Evolutionary conservation across 2,329 filamentous ascomycete species (phyloP).

Genomic region (Orbilia ellipsospora): DNA sequence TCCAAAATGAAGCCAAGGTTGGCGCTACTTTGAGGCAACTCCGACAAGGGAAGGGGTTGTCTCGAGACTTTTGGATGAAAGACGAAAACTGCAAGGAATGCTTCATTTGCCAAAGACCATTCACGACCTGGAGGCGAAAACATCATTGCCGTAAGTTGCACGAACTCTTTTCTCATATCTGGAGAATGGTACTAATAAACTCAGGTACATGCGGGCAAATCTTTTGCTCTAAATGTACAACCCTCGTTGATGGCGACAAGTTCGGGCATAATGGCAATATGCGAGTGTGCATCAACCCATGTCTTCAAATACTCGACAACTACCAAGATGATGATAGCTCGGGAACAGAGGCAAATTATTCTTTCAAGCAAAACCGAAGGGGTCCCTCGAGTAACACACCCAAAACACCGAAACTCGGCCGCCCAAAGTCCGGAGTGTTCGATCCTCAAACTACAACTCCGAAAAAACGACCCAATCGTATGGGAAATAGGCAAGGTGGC

Average conservation of each 20-base stretch:
- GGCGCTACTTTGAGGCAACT: constrained; percentile 67
- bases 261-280: constrained; percentile 88
- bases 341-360: constrained; percentile 47
- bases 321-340: constrained; percentile 66
- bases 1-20: constrained; percentile 61
- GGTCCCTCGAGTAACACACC: constrained; percentile 31
- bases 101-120: constrained; percentile 88
- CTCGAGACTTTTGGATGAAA: constrained; percentile 98
- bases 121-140: constrained; percentile 93
- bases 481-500: constrained; percentile 31
- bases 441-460: constrained; percentile 61
- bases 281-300: constrained; percentile 85
- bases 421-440: constrained; percentile 61
- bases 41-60: constrained; percentile 81
- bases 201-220: constrained; percentile 86
- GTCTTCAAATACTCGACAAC: constrained; percentile 88
- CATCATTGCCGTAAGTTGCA: constrained; percentile 83
- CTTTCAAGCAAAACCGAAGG: constrained; percentile 41
- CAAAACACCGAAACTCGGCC: constrained; percentile 42
- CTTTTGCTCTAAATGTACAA: constrained; percentile 95
- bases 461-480: constrained; percentile 43
- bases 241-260: constrained; percentile 83
- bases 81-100: constrained; percentile 98
- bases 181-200: not conserved
- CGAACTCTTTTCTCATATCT: not conserved